Conservation (phyloP, 2,329 filamentous ascomycete species). For the Arachnomyces sp. region DNA sequence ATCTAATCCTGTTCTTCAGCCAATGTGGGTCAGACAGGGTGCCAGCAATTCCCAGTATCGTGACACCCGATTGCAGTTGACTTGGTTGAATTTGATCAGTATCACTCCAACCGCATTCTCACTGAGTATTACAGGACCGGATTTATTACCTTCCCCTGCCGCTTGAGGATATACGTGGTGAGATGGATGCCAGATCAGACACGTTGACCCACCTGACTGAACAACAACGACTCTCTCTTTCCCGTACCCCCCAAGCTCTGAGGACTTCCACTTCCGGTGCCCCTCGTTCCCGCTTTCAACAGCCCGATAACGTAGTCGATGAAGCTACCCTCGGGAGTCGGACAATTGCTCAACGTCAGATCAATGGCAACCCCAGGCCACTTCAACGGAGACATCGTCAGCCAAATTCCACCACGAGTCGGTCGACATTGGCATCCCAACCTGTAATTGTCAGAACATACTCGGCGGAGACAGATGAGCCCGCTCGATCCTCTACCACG, state of each 20-base stretch:
- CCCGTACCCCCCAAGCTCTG: conserved; percentile 23
- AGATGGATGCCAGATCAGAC: conserved; percentile 30
- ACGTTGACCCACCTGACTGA: conserved; percentile 20
- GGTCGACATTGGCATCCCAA: conserved; percentile 28
- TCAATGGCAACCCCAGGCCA: conserved; percentile 21
- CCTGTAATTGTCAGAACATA: conserved; percentile 39
- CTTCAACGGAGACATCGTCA: conserved; percentile 21
- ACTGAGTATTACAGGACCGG: conserved; percentile 5
- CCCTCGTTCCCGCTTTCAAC: conserved; percentile 18
- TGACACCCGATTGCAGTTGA: conserved; percentile 3
- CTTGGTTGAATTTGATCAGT: background rate
- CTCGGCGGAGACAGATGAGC: conserved; percentile 29
- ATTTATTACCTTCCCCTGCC: conserved; percentile 3
- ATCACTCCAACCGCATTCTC: background rate
- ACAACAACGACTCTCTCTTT: conserved; percentile 22
- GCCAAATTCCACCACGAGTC: conserved; percentile 15
- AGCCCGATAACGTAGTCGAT: conserved; percentile 21
- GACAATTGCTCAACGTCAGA: conserved; percentile 26
- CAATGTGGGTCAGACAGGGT: conserved; percentile 5
- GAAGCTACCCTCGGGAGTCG: conserved; percentile 25
- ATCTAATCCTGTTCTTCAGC: conserved; percentile 5
- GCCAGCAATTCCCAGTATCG: background rate
- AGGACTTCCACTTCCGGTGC: conserved; percentile 21
- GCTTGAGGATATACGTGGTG: conserved; percentile 5
- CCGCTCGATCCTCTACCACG: conserved; percentile 24